A percentile compares a stretch with the other conserved stretches of the same genome.
Conservation (phyloP, 2,329 filamentous ascomycete species). For the Fusarium sp. region DNA sequence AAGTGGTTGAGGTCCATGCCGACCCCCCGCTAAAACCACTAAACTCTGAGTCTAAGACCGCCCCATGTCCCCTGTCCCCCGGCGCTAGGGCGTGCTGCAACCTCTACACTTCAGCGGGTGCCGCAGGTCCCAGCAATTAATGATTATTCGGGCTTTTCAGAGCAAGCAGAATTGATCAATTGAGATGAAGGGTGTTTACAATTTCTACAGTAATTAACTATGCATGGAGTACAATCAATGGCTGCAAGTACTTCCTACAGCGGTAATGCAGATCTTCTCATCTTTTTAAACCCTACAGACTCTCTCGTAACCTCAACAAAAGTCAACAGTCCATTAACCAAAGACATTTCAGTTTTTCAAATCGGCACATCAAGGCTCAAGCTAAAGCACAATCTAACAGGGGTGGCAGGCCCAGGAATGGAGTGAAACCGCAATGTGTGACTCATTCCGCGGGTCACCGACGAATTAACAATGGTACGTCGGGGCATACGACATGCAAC, state of each 20-base stretch:
- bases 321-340: constrained; percentile 27
- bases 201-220: neutral
- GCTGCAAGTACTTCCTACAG: neutral
- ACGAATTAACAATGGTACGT: constrained; percentile 43
- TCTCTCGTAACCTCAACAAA: constrained; percentile 37
- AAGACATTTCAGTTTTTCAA: constrained; percentile 36
- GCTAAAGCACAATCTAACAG: constrained; percentile 44
- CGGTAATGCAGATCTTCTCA: neutral
- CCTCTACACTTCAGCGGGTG: constrained; percentile 40
- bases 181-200: constrained; percentile 27
- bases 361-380: constrained; percentile 27
- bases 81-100: constrained; percentile 34
- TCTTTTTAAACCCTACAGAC: neutral
- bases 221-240: constrained; percentile 9
- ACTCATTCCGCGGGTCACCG: constrained; percentile 45
- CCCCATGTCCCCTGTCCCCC: constrained; percentile 31
- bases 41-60: constrained; percentile 42
- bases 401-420: constrained; percentile 46
- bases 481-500: constrained; percentile 36
- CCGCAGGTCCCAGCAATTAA: constrained; percentile 40
- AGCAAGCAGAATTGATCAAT: constrained; percentile 23
- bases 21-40: constrained; percentile 46
- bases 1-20: constrained; percentile 40
- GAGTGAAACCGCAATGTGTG: constrained; percentile 49
- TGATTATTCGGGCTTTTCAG: constrained; percentile 20